Evolutionary conservation across 2,329 filamentous ascomycete species (phyloP).

Genomic region (Aspergillus brasiliensis): DNA sequence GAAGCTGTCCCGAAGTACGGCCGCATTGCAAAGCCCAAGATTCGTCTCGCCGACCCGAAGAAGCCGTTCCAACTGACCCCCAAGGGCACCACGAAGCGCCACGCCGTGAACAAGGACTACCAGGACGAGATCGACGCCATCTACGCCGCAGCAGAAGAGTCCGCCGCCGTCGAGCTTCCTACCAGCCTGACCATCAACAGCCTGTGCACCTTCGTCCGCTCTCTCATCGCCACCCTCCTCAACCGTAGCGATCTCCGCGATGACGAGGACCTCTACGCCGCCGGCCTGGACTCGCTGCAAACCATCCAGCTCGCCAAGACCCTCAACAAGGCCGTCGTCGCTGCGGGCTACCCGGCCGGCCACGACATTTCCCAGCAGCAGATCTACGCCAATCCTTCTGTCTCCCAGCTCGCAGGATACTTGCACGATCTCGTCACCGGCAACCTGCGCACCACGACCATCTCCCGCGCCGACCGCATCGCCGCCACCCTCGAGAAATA

Average conservation of each 20-base stretch:
- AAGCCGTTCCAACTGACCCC: conserved; percentile 51
- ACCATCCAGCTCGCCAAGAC: conserved; percentile 24
- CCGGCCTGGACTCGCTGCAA: conserved; percentile 33
- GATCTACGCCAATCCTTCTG: conserved; percentile 9
- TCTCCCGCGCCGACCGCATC: conserved; percentile 5
- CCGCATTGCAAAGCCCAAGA: conserved; percentile 46
- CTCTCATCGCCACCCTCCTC: conserved; percentile 15
- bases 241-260: conserved; percentile 14
- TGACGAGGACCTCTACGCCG: conserved; percentile 23
- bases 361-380: conserved; percentile 3
- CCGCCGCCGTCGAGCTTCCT: background rate
- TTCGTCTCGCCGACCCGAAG: conserved; percentile 44
- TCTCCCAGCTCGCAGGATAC: conserved; percentile 1
- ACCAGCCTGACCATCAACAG: conserved; percentile 10
- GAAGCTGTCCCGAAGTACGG: conserved; percentile 42
- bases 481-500: conserved; percentile 7
- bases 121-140: conserved; percentile 51
- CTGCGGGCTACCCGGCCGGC: background rate
- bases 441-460: background rate
- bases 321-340: conserved; percentile 9
- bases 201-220: conserved; percentile 12
- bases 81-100: conserved; percentile 51
- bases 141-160: conserved; percentile 33
- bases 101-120: conserved; percentile 45
- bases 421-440: background rate